These are phyloP conservation scores for Trametes cinnabarina DNA, from an alignment of 768 basidiomycete genomes.

Conservation along the genomic window DNA sequence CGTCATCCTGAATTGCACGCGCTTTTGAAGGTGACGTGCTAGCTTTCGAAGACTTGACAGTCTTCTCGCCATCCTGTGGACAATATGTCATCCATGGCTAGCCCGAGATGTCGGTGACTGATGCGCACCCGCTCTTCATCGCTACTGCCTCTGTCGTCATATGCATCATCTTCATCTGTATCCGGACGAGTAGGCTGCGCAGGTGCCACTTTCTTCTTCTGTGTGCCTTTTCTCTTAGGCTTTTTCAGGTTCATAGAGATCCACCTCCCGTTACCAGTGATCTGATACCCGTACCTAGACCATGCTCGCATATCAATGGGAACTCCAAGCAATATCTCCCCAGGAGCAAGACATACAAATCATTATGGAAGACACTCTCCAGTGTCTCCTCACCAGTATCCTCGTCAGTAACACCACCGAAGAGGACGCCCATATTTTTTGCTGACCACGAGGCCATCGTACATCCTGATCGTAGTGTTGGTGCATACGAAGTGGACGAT, in stretches of 20 bases:
- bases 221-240: slow-evolving; percentile 53
- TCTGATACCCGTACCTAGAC: slow-evolving; percentile 73
- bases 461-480: slow-evolving; percentile 72
- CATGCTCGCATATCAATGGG: background rate
- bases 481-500: slow-evolving; percentile 65
- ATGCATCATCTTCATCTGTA: slow-evolving; percentile 21
- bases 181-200: slow-evolving; percentile 13
- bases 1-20: slow-evolving; percentile 26
- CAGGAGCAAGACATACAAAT: slow-evolving; percentile 52
- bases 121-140: slow-evolving; percentile 18
- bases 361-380: slow-evolving; percentile 85
- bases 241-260: slow-evolving; percentile 66
- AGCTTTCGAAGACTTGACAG: background rate
- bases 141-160: slow-evolving; percentile 21
- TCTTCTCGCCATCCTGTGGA: background rate
- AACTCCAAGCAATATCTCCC: background rate
- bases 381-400: slow-evolving; percentile 81
- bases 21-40: background rate
- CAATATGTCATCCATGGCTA: background rate
- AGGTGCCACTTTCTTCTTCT: slow-evolving; percentile 41
- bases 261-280: slow-evolving; percentile 75
- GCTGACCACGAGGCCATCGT: slow-evolving; percentile 82
- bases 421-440: slow-evolving; percentile 71
- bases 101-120: background rate
- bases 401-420: slow-evolving; percentile 88